Percentiles rank a stretch among this genome's conserved stretches.
These are phyloP conservation scores for Tulasnella sp. DNA, from an alignment of 768 basidiomycete species.

Conservation along the genomic window DNA sequence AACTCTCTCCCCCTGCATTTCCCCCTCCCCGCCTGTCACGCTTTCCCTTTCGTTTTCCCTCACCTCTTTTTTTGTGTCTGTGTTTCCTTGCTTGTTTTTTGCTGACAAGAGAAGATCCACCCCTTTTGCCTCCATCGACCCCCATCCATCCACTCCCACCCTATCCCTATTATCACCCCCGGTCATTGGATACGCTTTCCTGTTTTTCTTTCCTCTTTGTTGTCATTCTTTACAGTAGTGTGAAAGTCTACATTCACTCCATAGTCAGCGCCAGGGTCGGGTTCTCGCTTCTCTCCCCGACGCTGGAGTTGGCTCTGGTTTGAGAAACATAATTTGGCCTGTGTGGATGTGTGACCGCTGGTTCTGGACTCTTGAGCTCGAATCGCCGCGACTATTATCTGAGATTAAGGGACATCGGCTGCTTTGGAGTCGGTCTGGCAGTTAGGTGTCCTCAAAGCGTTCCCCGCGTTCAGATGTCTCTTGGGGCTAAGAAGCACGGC, in stretches of 20 bases:
- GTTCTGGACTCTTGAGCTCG: neutral
- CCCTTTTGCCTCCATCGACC: neutral
- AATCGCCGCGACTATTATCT: no score
- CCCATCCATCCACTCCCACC: neutral
- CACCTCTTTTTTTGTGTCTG: neutral
- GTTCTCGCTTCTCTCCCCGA: slow-evolving; percentile 7
- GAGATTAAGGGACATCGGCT: no score
- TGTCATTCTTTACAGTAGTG: slow-evolving; percentile 2
- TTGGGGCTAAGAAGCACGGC: no score
- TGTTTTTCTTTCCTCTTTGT: neutral
- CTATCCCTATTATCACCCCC: neutral
- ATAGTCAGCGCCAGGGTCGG: slow-evolving; percentile 4
- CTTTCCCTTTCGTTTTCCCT: neutral
- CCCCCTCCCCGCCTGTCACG: neutral
- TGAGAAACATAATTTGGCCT: neutral
- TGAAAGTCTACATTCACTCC: neutral
- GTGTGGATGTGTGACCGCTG: neutral
- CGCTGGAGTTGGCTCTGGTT: neutral
- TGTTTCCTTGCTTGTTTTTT: neutral
- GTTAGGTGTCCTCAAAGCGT: no score
- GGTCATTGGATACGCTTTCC: neutral
- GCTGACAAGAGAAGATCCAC: slow-evolving; percentile 2
- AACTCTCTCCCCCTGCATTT: neutral
- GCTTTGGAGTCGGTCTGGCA: no score
- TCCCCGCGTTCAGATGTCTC: no score